Evolutionary conservation across 495 filamentous ascomycete species (phyloP), one percentile per base, ranked within the genome.

Genomic region (Tuber umbilicatum): DNA sequence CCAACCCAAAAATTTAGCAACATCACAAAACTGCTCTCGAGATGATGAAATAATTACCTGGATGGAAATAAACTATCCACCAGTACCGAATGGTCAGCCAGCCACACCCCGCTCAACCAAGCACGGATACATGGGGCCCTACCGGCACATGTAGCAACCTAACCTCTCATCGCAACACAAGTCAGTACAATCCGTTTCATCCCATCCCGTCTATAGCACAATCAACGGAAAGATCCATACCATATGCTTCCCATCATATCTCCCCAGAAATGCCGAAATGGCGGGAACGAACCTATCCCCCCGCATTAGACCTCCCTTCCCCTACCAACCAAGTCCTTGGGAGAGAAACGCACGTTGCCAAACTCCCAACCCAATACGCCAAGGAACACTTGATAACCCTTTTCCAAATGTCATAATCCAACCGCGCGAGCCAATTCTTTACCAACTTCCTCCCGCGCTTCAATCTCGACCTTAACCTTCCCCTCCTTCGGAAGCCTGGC

Each of bases 181-280:
- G 50, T 73, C 55, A 73, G 41, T 68, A 19, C 19, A 39, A 4
- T 19, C 60, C 35, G 27, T 42, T 38, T 23, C 38, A 17, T 37
- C 27, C 37, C n/a, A 69, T 39, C 39, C 38, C n/a, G 43, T 39
- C 27, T n/a, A 12, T 70, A 43, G 35, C 35, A 70, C 27, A 16
- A 40, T 6, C 21, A 5, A 27, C 27, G 19, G 5, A 70, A 97
- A 88, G 3, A 94, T 96, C 69, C 93, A 92, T 55, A 97, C 94
- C 85, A 98, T 90, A 84, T 98, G 95, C 83, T 99, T 99, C 37
- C 94, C 93, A 86, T 98, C 94, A 81, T 94, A 91, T 75, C 90
- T 87, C 7, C 95, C 95, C 47, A 99, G 85, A 73, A 91, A 85
- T 3, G 85, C 84, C 5, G 93, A 89, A 70, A 97, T 86, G 5